Evolutionary conservation across 176 grass and related monocot genomes (phyloP).

Genomic region (Carex kokanica): DNA sequence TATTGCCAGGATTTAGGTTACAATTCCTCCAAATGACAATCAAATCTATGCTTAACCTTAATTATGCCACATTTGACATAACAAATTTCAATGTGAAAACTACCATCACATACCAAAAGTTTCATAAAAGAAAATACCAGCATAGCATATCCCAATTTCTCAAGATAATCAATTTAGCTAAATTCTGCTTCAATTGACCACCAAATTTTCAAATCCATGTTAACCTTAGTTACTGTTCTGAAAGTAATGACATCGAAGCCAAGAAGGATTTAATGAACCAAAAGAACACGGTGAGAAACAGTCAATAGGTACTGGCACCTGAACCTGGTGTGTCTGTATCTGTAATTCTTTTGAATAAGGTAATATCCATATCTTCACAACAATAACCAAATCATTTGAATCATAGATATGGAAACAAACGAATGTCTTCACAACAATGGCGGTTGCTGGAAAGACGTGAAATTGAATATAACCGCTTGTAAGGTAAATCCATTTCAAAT

Average conservation of each 20-base stretch:
- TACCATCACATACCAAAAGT: background rate
- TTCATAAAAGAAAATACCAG: background rate
- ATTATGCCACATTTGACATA: background rate
- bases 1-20: background rate
- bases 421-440: slow-evolving; percentile 74
- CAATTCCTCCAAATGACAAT: background rate
- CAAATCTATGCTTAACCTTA: background rate
- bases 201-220: background rate
- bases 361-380: background rate
- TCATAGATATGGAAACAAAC: slow-evolving; percentile 78
- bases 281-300: background rate
- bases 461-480: slow-evolving; percentile 77
- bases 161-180: background rate
- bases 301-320: background rate
- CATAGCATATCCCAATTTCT: background rate
- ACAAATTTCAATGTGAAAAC: background rate
- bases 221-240: background rate
- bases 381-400: background rate
- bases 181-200: background rate
- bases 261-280: background rate
- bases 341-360: background rate
- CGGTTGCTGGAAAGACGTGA: slow-evolving; percentile 65
- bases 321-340: background rate
- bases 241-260: background rate
- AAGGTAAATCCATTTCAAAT: slow-evolving; percentile 33